Evolutionary conservation across 2,329 filamentous ascomycete species (phyloP), one percentile per base, ranked within the genome.

Genomic region (Cladophialophora chaetospira): DNA sequence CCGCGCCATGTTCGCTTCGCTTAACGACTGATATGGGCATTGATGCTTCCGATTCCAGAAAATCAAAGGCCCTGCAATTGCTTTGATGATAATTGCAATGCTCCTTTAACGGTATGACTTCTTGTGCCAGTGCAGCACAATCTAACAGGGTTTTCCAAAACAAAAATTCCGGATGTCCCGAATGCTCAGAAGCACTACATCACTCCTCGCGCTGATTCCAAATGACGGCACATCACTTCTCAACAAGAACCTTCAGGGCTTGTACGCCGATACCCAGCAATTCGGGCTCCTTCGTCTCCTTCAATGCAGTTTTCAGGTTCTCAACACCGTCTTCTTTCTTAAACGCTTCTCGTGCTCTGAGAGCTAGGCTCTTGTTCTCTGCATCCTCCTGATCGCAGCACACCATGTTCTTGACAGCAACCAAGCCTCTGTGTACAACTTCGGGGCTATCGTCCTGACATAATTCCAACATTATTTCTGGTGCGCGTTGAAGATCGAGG

Each of bases 391-490:
- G 38, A 13, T 53, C 49, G 25, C 49, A 53, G 9, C 78, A 78
- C 4, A 90, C 78, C 68, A 97, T 77, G 69, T 95, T 95, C 60
- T 84, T 79, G 13, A 94, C 70, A 55, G 87, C 84, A 23, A 93
- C 90, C 1, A 88, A 82, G 0, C 91, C 94, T 5, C 94, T 77
- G 69, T 85, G 81, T 55, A 75, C 69, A 6, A 79, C 67, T 5
- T 73, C 71, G 11, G 76, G 70, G 4, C 88, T 83, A 25, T 80
- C 79, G 62, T 96, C 91, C 13, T 78, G 77, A 67, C 91, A 96
- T 68, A 97, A 74, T 0, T 80, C 84, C n/a, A 99, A 72, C n/a
- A 97, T 67, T n/a, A 90, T 83, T 60, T 85, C 80, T 3, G 94
- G 79, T 0, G 90, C 91, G 11, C 88, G 81, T 19, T 54, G 45